Percentiles rank a stretch among this genome's conserved stretches.
These are phyloP conservation scores for Gyrodon lividus DNA, from an alignment of 768 basidiomycete species.

Conservation along the genomic window DNA sequence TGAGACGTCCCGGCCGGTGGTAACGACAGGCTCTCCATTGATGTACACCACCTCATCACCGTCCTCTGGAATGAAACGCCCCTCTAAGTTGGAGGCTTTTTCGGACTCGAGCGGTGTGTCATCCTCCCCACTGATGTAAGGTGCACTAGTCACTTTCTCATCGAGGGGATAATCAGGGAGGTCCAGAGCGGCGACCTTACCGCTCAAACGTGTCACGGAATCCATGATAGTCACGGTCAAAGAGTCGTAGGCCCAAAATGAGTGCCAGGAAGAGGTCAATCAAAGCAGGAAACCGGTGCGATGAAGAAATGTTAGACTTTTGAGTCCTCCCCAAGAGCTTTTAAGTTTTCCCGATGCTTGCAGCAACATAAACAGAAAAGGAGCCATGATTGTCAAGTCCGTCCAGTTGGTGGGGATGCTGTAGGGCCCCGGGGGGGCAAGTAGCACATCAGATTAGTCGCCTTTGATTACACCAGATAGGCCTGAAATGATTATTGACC, in stretches of 20 bases:
- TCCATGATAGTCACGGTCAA: neutral
- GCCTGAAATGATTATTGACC: no score
- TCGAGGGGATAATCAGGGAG: neutral
- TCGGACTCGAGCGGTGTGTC: neutral
- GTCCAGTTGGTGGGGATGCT: no score
- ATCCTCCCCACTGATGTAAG: neutral
- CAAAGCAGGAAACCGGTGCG: no score
- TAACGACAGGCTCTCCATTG: constrained; percentile 5
- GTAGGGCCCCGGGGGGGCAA: no score
- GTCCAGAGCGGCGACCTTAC: neutral
- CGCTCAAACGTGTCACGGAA: neutral
- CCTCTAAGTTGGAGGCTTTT: neutral
- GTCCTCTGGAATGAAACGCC: neutral
- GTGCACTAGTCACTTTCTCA: neutral
- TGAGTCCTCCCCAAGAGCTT: no score
- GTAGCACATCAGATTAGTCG: no score
- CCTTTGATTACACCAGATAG: no score
- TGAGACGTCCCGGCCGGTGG: constrained; percentile 48
- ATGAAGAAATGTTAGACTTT: no score
- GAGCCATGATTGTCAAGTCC: no score
- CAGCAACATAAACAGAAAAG: no score
- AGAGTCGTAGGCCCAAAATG: neutral
- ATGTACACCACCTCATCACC: neutral
- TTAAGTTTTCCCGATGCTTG: no score
- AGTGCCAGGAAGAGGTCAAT: neutral